Conservation (phyloP, 805 yeast genomes). For the Metschnikowia cubensis region DNA sequence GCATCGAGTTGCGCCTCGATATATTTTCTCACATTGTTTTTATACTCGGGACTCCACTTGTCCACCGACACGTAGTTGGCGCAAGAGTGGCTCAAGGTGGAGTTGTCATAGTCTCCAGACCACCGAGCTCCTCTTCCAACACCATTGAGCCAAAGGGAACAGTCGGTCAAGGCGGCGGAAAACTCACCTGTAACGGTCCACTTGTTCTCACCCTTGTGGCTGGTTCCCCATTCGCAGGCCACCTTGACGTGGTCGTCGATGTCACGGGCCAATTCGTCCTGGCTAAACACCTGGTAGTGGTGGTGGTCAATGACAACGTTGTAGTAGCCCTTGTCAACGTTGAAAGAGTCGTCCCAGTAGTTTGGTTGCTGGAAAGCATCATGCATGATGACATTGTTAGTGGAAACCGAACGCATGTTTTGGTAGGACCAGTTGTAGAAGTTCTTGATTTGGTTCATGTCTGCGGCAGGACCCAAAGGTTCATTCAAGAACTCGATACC, state of each 20-base stretch:
- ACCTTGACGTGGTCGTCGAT: constrained; percentile 57
- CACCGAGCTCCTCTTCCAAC: constrained; percentile 78
- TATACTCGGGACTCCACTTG: constrained; percentile 59
- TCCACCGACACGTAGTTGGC: constrained; percentile 23
- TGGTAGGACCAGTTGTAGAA: constrained; percentile 64
- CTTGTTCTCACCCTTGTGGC: constrained; percentile 15
- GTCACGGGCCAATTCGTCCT: constrained; percentile 52
- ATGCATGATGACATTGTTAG: constrained; percentile 64
- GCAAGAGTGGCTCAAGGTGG: constrained; percentile 61
- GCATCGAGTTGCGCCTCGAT: constrained; percentile 93
- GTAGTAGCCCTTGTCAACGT: constrained; percentile 38
- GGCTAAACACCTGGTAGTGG: constrained; percentile 80
- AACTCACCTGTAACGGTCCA: constrained; percentile 20
- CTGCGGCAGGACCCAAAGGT: constrained; percentile 73
- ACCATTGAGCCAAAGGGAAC: constrained; percentile 87
- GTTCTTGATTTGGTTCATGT: constrained; percentile 52
- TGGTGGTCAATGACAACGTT: constrained; percentile 84
- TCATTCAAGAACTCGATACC: constrained; percentile 88
- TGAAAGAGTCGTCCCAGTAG: constrained; percentile 57
- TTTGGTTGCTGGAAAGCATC: constrained; percentile 69
- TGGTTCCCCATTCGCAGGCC: constrained; percentile 18
- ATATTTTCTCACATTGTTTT: constrained; percentile 57
- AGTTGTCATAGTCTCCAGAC: constrained; percentile 52
- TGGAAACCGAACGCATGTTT: constrained; percentile 50
- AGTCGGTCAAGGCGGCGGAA: constrained; percentile 77